Evolutionary conservation across 495 filamentous ascomycete species (phyloP).

Genomic region (Talaromyces ruber): DNA sequence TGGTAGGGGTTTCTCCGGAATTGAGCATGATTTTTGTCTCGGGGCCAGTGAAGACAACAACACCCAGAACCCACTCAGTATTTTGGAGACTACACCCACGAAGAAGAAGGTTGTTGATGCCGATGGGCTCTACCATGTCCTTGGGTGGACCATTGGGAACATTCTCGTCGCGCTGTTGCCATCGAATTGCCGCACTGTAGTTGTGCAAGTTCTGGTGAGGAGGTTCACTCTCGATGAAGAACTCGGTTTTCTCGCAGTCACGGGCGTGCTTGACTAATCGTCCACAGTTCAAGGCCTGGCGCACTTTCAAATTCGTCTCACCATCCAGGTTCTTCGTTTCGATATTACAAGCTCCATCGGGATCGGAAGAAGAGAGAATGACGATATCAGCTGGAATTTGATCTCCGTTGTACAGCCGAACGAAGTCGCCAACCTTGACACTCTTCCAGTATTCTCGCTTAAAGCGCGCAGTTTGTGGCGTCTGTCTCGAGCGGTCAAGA

Average conservation of each 20-base stretch:
- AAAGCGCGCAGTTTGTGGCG: constrained; percentile 62
- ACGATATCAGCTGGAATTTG: constrained; percentile 92
- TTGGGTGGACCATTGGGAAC: constrained; percentile 49
- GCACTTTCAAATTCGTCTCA: constrained; percentile 95
- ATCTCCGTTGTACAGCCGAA: constrained; percentile 93
- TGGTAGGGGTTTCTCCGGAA: constrained; percentile 91
- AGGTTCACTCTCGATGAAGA: constrained; percentile 81
- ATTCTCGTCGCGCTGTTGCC: constrained; percentile 64
- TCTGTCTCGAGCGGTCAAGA: constrained; percentile 49
- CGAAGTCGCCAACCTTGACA: constrained; percentile 91
- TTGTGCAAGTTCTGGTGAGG: constrained; percentile 91
- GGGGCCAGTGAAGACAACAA: constrained; percentile 94
- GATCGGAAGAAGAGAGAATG: constrained; percentile 90
- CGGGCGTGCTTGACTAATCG: constrained; percentile 78
- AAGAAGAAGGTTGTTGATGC: constrained; percentile 90
- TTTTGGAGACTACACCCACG: constrained; percentile 90
- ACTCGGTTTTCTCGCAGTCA: constrained; percentile 83
- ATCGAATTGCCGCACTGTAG: constrained; percentile 82
- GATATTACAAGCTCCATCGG: constrained; percentile 91
- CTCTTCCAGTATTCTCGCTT: constrained; percentile 94
- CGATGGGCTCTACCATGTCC: constrained; percentile 85
- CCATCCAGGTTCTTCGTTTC: constrained; percentile 98
- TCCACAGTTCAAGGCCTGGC: constrained; percentile 81
- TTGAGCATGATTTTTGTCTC: constrained; percentile 99
- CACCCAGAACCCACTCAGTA: constrained; percentile 91